Evolutionary conservation across 1,284 basidiomycete genomes (phyloP).

Genomic region (Mycena citricolor): DNA sequence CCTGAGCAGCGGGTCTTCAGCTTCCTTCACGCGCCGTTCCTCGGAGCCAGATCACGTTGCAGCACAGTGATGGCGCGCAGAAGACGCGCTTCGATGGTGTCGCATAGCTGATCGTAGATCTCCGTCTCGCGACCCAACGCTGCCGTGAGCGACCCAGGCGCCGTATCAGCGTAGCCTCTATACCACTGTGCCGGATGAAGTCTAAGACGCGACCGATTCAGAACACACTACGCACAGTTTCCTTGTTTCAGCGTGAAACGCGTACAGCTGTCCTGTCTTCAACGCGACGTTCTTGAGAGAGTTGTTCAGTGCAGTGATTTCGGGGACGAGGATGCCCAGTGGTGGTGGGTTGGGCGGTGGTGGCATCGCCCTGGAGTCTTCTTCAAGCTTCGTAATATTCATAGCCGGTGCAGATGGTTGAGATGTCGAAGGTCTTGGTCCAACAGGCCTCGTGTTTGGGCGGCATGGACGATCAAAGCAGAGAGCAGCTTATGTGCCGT

Average conservation of each 20-base stretch:
- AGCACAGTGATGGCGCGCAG: slow-evolving; percentile 67
- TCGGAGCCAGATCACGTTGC: slow-evolving; percentile 64
- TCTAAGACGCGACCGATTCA: too few relatives aligned
- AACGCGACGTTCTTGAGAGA: slow-evolving; percentile 68
- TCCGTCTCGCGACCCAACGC: slow-evolving; percentile 70
- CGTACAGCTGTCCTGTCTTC: slow-evolving; percentile 67
- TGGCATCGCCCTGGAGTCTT: slow-evolving; percentile 49
- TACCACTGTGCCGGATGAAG: slow-evolving; percentile 41
- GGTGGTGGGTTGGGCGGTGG: slow-evolving; percentile 55
- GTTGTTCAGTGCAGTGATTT: slow-evolving; percentile 53
- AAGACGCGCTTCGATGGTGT: slow-evolving; percentile 69
- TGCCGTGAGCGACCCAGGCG: slow-evolving; percentile 61
- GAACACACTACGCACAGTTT: slow-evolving; percentile 65
- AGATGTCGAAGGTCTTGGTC: slow-evolving; percentile 21
- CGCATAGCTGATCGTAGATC: slow-evolving; percentile 75
- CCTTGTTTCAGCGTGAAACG: slow-evolving; percentile 61
- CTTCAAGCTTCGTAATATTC: slow-evolving; percentile 24
- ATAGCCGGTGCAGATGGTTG: slow-evolving; percentile 20
- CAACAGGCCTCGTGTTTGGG: slow-evolving; percentile 28
- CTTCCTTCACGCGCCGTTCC: slow-evolving; percentile 51
- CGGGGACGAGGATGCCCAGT: slow-evolving; percentile 58
- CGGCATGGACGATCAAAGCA: too few relatives aligned
- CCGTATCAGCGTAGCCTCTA: slow-evolving; percentile 59
- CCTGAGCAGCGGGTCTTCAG: slow-evolving; percentile 41
- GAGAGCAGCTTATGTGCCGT: too few relatives aligned